Percentiles rank a stretch among this genome's conserved stretches.
These are phyloP conservation scores for Protomyces arabidopsidicola DNA, from an alignment of 1,139 yeast genomes.

Conservation along the genomic window DNA sequence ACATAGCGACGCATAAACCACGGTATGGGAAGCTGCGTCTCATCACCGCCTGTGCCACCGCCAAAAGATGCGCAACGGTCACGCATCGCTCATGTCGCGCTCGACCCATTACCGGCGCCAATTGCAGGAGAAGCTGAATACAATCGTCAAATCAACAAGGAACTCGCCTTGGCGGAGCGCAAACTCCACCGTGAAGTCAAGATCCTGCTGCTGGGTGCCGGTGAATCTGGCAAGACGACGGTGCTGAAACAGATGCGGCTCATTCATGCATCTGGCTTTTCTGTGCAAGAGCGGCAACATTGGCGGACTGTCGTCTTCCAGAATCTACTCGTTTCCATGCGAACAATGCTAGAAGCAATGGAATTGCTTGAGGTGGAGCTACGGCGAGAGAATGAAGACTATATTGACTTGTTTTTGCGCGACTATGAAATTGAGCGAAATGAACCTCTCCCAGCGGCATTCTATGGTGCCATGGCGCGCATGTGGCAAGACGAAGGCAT, in stretches of 20 bases:
- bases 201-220: conserved; percentile 48
- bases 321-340: conserved; percentile 85
- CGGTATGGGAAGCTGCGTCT: not conserved
- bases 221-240: conserved; percentile 94
- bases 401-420: conserved; percentile 29
- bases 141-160: conserved; percentile 55
- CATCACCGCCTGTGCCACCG: not conserved
- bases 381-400: conserved; percentile 24
- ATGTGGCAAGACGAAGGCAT: conserved; percentile 63
- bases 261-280: conserved; percentile 80
- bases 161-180: conserved; percentile 50
- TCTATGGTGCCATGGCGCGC: conserved; percentile 35
- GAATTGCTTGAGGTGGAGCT: conserved; percentile 30
- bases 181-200: conserved; percentile 32
- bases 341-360: conserved; percentile 55
- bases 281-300: conserved; percentile 69
- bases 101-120: not conserved
- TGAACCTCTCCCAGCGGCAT: conserved; percentile 31
- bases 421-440: conserved; percentile 32
- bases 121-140: conserved; percentile 8
- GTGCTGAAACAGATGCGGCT: conserved; percentile 88
- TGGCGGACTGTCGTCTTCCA: conserved; percentile 88
- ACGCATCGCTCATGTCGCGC: not conserved
- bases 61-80: not conserved
- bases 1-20: not conserved